Percentiles rank a stretch among this genome's conserved stretches.
Evolutionary conservation across 306 rosid species (phyloP).

Genomic region (Pyrus pyrifolia): DNA sequence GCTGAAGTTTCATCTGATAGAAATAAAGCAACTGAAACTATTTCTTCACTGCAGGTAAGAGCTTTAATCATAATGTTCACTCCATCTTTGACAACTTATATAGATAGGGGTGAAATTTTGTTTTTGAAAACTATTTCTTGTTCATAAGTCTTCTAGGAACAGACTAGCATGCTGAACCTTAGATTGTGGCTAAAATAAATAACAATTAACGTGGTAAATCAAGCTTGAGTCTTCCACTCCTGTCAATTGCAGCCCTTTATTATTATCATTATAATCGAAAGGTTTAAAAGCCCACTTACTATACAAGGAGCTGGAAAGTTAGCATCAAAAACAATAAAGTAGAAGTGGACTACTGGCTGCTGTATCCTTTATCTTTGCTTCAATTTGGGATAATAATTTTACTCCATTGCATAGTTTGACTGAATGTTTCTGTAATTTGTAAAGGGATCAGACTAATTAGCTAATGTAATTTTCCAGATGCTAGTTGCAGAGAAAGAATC

Average conservation of each 20-base stretch:
- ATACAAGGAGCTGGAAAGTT: neutral
- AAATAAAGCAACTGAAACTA: conserved; percentile 77
- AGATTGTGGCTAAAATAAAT: neutral
- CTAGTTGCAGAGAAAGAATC: conserved; percentile 87
- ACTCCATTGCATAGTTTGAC: neutral
- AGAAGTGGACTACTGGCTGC: neutral
- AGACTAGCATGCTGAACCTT: neutral
- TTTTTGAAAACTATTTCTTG: neutral
- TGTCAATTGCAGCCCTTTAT: neutral
- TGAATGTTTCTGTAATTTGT: conserved; percentile 12
- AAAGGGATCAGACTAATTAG: neutral
- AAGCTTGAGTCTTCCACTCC: neutral
- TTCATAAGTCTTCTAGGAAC: neutral
- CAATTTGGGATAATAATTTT: neutral
- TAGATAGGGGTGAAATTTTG: neutral
- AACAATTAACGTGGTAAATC: neutral
- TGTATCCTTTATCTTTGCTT: neutral
- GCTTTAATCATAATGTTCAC: conserved; percentile 15
- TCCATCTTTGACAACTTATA: neutral
- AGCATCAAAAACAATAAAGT: neutral
- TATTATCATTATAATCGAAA: neutral
- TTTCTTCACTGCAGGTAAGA: conserved; percentile 85
- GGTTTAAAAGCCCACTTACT: neutral
- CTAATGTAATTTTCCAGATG: conserved; percentile 48
- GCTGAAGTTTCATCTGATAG: conserved; percentile 86